phyloP scores from a whole-genome alignment of 2,329 filamentous ascomycete species.

The Colletotrichum lini region DNA sequence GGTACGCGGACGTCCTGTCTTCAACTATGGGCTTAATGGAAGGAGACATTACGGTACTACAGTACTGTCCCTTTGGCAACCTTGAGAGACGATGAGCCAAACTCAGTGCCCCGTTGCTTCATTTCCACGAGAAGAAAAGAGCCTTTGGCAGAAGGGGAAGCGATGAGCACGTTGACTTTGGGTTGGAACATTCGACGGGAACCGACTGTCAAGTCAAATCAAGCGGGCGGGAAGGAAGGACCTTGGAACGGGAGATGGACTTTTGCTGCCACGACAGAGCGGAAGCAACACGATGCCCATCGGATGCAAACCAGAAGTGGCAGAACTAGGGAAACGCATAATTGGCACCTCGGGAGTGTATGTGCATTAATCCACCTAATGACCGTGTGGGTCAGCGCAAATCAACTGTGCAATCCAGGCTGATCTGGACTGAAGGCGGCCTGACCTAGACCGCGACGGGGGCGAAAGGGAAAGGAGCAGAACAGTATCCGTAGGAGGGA shows the following conservation, averaged over 20 bases:
- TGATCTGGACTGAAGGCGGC: conserved; percentile 1
- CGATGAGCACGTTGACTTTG: neutral
- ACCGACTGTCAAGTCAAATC: neutral
- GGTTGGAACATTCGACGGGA: neutral
- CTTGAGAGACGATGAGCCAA: neutral
- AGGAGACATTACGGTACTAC: neutral
- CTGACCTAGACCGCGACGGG: neutral
- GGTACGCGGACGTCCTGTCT: no score
- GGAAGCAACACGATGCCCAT: neutral
- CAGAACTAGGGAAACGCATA: neutral
- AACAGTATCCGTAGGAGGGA: no score
- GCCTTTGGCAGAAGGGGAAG: no score
- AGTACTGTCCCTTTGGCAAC: neutral
- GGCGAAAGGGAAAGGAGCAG: neutral
- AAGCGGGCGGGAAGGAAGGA: conserved; percentile 6
- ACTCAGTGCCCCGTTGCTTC: neutral
- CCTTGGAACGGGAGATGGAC: neutral
- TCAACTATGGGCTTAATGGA: neutral
- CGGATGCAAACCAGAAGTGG: neutral
- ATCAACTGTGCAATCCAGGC: neutral
- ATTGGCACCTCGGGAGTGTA: neutral
- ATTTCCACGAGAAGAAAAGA: neutral
- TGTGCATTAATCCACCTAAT: neutral
- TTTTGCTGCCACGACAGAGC: neutral
- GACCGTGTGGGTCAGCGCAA: neutral